These are phyloP conservation scores for Drechslera avenae DNA, from an alignment of 2,329 filamentous ascomycete species.

Conservation along the genomic window DNA sequence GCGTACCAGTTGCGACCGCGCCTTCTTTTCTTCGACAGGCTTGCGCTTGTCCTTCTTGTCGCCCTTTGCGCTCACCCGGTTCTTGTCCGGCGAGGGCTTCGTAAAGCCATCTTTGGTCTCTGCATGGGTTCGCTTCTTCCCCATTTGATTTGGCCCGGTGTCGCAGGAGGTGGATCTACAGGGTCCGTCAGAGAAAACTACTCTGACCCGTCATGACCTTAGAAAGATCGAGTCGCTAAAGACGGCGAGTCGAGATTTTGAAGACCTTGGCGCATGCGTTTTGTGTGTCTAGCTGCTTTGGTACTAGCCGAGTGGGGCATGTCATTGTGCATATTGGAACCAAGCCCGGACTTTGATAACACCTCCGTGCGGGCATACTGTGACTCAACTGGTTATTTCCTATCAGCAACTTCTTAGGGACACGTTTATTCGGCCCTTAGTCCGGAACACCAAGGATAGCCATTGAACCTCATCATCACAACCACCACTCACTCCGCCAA, in stretches of 20 bases:
- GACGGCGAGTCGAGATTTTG: constrained; percentile 16
- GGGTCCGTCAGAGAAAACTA: constrained; percentile 46
- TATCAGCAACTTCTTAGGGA: constrained; percentile 1
- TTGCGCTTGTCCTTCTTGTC: constrained; percentile 41
- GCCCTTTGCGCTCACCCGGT: constrained; percentile 35
- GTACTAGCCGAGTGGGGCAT: constrained; percentile 22
- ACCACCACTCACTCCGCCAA: constrained; percentile 9
- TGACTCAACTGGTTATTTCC: constrained; percentile 32
- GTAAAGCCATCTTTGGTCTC: constrained; percentile 49
- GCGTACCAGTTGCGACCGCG: constrained; percentile 42
- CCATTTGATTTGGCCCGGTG: constrained; percentile 44
- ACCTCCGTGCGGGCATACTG: constrained; percentile 22
- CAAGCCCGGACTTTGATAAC: constrained; percentile 21
- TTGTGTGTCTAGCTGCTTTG: constrained; percentile 22
- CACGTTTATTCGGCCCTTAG: neutral
- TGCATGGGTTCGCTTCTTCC: constrained; percentile 50
- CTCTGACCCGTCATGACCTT: constrained; percentile 47
- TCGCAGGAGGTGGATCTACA: constrained; percentile 34
- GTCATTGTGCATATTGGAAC: constrained; percentile 16
- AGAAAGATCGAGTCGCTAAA: constrained; percentile 22
- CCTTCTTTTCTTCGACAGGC: constrained; percentile 37
- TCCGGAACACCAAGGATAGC: neutral
- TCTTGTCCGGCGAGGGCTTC: constrained; percentile 43
- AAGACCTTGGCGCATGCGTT: constrained; percentile 23
- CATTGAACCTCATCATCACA: neutral